A percentile compares a stretch with the other conserved stretches of the same genome.
These are phyloP conservation scores for Picea sitchensis DNA, from an alignment of 75 land plant genomes.

Conservation along the genomic window DNA sequence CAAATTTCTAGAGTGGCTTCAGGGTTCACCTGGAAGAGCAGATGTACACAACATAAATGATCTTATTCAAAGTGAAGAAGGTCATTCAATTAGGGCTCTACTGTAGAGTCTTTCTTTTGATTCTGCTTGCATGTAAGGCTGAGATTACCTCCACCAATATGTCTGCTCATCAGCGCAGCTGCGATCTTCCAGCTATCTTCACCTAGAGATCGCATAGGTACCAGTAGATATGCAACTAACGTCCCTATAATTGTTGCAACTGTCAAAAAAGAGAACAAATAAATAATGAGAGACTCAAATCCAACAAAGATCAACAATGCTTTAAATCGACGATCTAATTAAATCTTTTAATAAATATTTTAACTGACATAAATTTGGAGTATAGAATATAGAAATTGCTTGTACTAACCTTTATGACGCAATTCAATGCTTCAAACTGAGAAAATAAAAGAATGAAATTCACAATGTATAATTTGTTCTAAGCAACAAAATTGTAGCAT, in stretches of 20 bases:
- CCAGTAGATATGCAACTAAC: constrained; percentile 63
- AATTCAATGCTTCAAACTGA: too few relatives aligned
- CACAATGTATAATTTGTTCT: too few relatives aligned
- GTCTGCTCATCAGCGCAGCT: constrained; percentile 94
- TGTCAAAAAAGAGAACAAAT: constrained; percentile 16
- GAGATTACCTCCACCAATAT: constrained; percentile 95
- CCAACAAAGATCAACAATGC: neutral
- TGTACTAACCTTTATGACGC: too few relatives aligned
- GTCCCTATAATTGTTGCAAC: constrained; percentile 95
- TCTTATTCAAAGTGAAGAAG: neutral
- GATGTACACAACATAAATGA: neutral
- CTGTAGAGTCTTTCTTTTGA: neutral
- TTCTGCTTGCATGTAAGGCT: neutral
- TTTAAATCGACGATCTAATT: neutral
- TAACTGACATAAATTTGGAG: neutral
- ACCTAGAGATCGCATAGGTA: constrained; percentile 89
- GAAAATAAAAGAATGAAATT: too few relatives aligned
- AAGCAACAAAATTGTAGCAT: too few relatives aligned
- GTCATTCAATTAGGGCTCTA: neutral
- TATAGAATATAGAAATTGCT: too few relatives aligned
- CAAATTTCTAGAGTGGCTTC: neutral
- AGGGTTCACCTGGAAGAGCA: neutral
- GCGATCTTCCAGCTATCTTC: constrained; percentile 96
- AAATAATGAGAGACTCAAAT: constrained; percentile 5
- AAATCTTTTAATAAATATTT: neutral